Percentiles rank a stretch among this genome's conserved stretches.
These are phyloP conservation scores for Corynascus novoguineensis DNA, from an alignment of 495 filamentous ascomycete genomes.

Conservation along the genomic window DNA sequence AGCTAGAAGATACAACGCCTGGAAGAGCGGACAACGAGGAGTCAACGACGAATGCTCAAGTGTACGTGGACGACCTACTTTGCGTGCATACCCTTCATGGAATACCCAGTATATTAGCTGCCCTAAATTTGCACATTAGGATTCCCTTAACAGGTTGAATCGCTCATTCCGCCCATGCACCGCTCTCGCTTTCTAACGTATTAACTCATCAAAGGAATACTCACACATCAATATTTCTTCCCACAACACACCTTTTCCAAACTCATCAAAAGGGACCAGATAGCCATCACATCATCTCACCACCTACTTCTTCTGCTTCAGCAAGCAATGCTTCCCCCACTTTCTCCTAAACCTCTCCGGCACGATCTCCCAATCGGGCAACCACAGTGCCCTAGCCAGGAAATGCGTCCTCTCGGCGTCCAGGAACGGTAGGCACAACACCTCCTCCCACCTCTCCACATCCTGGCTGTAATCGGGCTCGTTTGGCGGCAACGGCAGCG, in stretches of 20 bases:
- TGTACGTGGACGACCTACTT: too few relatives aligned
- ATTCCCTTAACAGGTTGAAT: too few relatives aligned
- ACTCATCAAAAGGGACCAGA: too few relatives aligned
- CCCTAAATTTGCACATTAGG: too few relatives aligned
- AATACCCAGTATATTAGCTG: too few relatives aligned
- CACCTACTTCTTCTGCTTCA: slow-evolving; percentile 48
- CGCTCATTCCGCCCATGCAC: too few relatives aligned
- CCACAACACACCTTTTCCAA: neutral
- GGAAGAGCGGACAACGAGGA: too few relatives aligned
- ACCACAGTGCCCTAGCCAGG: slow-evolving; percentile 75
- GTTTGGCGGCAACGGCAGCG: slow-evolving; percentile 45
- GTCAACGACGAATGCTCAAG: too few relatives aligned
- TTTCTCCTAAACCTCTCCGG: slow-evolving; percentile 62
- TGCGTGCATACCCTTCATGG: too few relatives aligned
- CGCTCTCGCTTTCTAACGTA: neutral
- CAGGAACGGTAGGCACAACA: slow-evolving; percentile 71
- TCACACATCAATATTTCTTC: neutral
- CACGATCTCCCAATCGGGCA: slow-evolving; percentile 67
- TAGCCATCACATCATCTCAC: neutral
- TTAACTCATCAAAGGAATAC: neutral
- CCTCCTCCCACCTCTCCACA: slow-evolving; percentile 61
- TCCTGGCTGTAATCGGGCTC: slow-evolving; percentile 76
- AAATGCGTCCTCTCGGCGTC: slow-evolving; percentile 69
- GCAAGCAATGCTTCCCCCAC: slow-evolving; percentile 80
- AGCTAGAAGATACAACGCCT: too few relatives aligned